Conservation (phyloP, 768 basidiomycete species). For the Punctularia strigosozonata region DNA sequence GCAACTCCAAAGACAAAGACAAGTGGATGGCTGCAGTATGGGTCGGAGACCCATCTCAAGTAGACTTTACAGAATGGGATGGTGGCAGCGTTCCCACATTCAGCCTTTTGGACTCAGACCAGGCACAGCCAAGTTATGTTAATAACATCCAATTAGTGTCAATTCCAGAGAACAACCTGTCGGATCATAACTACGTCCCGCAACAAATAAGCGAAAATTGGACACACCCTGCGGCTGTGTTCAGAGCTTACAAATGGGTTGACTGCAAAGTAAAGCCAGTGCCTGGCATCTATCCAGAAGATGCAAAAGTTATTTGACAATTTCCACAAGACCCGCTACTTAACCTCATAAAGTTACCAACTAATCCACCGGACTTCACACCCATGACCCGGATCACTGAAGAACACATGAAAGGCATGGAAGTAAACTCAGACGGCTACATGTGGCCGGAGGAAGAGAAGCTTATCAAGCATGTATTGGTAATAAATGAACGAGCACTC, state of each 20-base stretch:
- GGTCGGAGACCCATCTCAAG: too few relatives aligned
- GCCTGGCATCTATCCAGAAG: constrained; percentile 13
- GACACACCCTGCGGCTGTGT: too few relatives aligned
- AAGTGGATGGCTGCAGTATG: too few relatives aligned
- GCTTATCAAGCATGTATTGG: constrained; percentile 10
- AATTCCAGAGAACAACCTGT: too few relatives aligned
- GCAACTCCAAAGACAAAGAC: too few relatives aligned
- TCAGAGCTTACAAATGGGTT: constrained; percentile 4
- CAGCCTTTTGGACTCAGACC: too few relatives aligned
- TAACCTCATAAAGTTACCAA: constrained; percentile 15
- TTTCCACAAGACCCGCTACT: constrained; percentile 24
- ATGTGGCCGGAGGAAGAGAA: constrained; percentile 18
- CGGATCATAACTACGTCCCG: too few relatives aligned
- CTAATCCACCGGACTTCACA: constrained; percentile 20
- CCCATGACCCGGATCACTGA: constrained; percentile 11
- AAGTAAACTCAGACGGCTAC: constrained; percentile 16
- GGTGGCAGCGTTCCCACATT: too few relatives aligned
- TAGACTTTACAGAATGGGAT: too few relatives aligned
- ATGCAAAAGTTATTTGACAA: constrained; percentile 17
- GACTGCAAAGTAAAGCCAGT: constrained; percentile 20
- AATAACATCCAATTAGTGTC: too few relatives aligned
- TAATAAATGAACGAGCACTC: constrained; percentile 7
- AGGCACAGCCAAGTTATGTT: too few relatives aligned
- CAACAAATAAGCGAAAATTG: too few relatives aligned
- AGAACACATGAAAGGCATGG: constrained; percentile 13